Conservation (phyloP, 176 grass and related monocot genomes). For the Aegilops tauschii region DNA sequence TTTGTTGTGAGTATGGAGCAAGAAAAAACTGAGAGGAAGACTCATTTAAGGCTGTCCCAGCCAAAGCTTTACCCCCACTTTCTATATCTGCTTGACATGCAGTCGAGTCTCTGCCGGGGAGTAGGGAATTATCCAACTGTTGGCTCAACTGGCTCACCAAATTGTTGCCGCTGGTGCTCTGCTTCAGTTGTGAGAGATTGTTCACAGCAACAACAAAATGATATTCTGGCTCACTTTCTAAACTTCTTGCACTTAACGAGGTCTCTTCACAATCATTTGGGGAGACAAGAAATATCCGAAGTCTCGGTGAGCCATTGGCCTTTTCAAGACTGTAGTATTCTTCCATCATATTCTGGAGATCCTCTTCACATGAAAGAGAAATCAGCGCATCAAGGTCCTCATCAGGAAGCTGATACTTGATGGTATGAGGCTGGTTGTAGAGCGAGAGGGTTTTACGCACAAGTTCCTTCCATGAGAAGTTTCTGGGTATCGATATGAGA, state of each 20-base stretch:
- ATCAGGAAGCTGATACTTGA: slow-evolving; percentile 96
- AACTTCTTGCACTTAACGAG: slow-evolving; percentile 37
- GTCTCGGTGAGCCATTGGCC: slow-evolving; percentile 53
- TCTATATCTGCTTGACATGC: slow-evolving; percentile 34
- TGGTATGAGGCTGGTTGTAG: slow-evolving; percentile 76
- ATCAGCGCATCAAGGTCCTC: slow-evolving; percentile 95
- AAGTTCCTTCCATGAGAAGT: slow-evolving; percentile 62
- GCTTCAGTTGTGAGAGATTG: slow-evolving; percentile 56
- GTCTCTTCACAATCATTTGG: slow-evolving; percentile 54
- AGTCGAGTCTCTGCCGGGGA: slow-evolving; percentile 28
- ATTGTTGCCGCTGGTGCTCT: slow-evolving; percentile 65
- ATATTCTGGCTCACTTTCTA: slow-evolving; percentile 57
- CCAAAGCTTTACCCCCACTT: slow-evolving; percentile 13
- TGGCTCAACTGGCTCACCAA: slow-evolving; percentile 46
- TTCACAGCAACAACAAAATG: slow-evolving; percentile 88
- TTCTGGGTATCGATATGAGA: slow-evolving; percentile 64
- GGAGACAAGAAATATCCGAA: slow-evolving; percentile 85
- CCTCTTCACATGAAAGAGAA: slow-evolving; percentile 85
- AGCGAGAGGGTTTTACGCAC: slow-evolving; percentile 67
- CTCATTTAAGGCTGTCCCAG: slow-evolving; percentile 22
- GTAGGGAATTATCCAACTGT: slow-evolving; percentile 41
- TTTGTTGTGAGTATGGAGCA: slow-evolving; percentile 23
- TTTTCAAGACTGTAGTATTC: slow-evolving; percentile 75
- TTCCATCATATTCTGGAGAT: slow-evolving; percentile 99
- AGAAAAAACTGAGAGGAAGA: slow-evolving; percentile 48